Evolutionary conservation across 768 basidiomycete genomes (phyloP).

Genomic region (Lactarius hatsudake): DNA sequence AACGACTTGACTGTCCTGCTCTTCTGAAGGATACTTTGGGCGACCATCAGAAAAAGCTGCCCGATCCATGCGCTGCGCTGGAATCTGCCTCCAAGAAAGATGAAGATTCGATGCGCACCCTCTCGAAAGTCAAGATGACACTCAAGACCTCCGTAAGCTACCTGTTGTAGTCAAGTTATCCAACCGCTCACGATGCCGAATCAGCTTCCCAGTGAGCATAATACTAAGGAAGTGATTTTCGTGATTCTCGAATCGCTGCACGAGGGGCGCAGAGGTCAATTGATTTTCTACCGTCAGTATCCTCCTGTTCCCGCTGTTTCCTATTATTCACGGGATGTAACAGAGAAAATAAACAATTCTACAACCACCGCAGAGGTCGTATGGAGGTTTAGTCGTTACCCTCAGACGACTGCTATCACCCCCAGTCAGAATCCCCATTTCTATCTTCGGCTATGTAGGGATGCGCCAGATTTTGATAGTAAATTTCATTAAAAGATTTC

Average conservation of each 20-base stretch:
- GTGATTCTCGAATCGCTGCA: background rate
- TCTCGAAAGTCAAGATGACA: background rate
- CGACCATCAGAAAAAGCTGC: background rate
- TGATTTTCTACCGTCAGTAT: background rate
- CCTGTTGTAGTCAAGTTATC: background rate
- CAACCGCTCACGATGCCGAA: background rate
- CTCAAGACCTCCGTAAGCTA: background rate
- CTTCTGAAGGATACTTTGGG: background rate
- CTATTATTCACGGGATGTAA: background rate
- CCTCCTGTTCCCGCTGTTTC: background rate
- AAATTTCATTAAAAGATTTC: background rate
- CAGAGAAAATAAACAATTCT: background rate
- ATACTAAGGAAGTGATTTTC: background rate
- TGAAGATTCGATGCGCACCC: no score
- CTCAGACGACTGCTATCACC: background rate
- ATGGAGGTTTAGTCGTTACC: constrained; percentile 4
- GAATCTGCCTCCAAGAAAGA: background rate
- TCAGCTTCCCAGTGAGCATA: background rate
- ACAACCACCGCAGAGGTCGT: background rate
- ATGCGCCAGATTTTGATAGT: background rate
- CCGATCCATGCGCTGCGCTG: background rate
- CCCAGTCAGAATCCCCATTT: background rate
- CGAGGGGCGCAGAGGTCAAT: background rate
- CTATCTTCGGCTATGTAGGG: background rate
- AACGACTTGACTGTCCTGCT: background rate